Evolutionary conservation across 495 filamentous ascomycete species (phyloP).

Genomic region (Penicillium maclennaniae): DNA sequence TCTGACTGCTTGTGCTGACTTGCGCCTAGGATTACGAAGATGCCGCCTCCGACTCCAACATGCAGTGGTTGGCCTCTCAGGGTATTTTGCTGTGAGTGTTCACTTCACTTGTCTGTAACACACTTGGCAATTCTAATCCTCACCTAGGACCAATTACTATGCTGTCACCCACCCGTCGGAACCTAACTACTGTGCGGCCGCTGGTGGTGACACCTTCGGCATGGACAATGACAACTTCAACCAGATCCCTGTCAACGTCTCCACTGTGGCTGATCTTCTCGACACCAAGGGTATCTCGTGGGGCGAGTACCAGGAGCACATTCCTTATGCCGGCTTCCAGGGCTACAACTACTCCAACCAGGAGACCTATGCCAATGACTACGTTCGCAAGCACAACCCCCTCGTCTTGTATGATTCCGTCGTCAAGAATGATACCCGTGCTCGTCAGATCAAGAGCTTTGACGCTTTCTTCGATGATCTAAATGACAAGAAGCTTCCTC

Average conservation of each 20-base stretch:
- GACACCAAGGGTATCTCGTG: slow-evolving; percentile 64
- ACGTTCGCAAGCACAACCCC: slow-evolving; percentile 76
- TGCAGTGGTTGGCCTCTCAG: slow-evolving; percentile 53
- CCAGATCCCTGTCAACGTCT: slow-evolving; percentile 54
- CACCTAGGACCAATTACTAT: slow-evolving; percentile 51
- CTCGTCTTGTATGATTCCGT: slow-evolving; percentile 57
- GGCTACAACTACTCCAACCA: slow-evolving; percentile 54
- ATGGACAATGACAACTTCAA: slow-evolving; percentile 64
- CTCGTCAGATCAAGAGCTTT: slow-evolving; percentile 63
- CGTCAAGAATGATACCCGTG: slow-evolving; percentile 46
- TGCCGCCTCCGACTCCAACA: slow-evolving; percentile 46
- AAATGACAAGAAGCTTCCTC: slow-evolving; percentile 53
- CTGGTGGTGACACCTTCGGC: slow-evolving; percentile 64
- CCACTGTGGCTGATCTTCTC: slow-evolving; percentile 63
- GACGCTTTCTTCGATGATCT: slow-evolving; percentile 59
- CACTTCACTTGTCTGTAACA: background rate
- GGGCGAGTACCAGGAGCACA: slow-evolving; percentile 65
- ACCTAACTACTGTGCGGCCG: slow-evolving; percentile 65
- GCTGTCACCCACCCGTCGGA: slow-evolving; percentile 63
- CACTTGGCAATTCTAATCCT: background rate
- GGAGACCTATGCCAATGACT: slow-evolving; percentile 50
- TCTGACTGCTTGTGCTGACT: background rate
- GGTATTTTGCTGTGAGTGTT: slow-evolving; percentile 52
- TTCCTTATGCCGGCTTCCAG: slow-evolving; percentile 64
- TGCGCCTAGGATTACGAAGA: slow-evolving; percentile 49